phyloP scores from a whole-genome alignment of 2,329 filamentous ascomycete species.

The Colletotrichum tofieldiae region DNA sequence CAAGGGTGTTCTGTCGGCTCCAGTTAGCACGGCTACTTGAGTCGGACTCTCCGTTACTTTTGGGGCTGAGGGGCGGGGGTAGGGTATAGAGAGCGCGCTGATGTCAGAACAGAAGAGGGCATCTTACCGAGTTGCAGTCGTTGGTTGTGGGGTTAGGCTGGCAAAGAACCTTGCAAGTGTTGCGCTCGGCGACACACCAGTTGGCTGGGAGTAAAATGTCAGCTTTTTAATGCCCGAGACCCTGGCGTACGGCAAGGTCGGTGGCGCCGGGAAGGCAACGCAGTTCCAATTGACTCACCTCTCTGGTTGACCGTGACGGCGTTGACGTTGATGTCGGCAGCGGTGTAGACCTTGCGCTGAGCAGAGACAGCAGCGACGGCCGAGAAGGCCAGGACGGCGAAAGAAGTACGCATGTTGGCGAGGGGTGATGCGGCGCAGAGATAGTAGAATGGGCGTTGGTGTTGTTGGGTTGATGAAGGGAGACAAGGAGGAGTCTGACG shows the following conservation, averaged over 20 bases:
- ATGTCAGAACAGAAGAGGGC: not conserved
- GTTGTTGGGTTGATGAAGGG: conserved; percentile 14
- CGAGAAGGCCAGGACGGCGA: conserved; percentile 42
- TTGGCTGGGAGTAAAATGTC: conserved; percentile 53
- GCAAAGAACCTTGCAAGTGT: conserved; percentile 68
- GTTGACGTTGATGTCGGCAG: conserved; percentile 37
- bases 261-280: not conserved
- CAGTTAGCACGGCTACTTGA: conserved; percentile 26
- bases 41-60: not conserved
- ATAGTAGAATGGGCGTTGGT: conserved; percentile 19
- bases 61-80: not conserved
- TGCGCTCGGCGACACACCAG: conserved; percentile 68
- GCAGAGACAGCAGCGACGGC: conserved; percentile 39
- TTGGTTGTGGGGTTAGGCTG: conserved; percentile 56
- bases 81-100: conserved; percentile 1
- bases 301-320: conserved; percentile 21
- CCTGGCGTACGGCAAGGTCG: not conserved
- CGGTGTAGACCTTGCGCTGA: conserved; percentile 40
- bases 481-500: conserved; percentile 14
- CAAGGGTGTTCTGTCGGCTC: conserved; percentile 56
- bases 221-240: not conserved
- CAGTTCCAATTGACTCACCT: conserved; percentile 22
- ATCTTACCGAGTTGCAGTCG: conserved; percentile 63
- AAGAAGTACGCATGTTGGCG: conserved; percentile 42
- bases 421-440: conserved; percentile 19